These are phyloP conservation scores for Podospora fimiseda DNA, from an alignment of 495 filamentous ascomycete genomes.

Conservation along the genomic window DNA sequence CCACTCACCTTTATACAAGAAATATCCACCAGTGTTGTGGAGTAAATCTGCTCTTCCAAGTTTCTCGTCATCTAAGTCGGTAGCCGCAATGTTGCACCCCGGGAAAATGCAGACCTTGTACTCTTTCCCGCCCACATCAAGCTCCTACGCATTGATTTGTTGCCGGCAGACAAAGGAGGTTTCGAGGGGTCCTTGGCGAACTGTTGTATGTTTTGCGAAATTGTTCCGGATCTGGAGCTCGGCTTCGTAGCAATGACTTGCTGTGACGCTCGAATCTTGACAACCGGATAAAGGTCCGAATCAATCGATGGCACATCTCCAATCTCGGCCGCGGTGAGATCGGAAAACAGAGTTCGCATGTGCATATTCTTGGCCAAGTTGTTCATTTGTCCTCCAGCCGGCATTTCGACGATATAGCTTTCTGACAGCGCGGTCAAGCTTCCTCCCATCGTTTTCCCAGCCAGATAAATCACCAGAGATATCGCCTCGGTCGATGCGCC, in stretches of 20 bases:
- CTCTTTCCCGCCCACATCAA: conserved; percentile 70
- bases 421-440: conserved; percentile 67
- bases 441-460: conserved; percentile 57
- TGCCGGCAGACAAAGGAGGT: conserved; percentile 36
- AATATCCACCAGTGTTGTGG: too few species aligned
- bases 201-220: conserved; percentile 28
- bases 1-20: too few species aligned
- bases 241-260: conserved; percentile 43
- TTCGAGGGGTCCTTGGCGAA: conserved; percentile 35
- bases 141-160: conserved; percentile 65
- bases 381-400: conserved; percentile 60
- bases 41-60: too few species aligned
- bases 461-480: conserved; percentile 74
- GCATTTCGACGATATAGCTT: conserved; percentile 72
- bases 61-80: too few species aligned
- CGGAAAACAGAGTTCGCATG: conserved; percentile 80
- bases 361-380: conserved; percentile 52
- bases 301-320: conserved; percentile 64
- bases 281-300: conserved; percentile 72
- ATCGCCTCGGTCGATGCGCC: conserved; percentile 65
- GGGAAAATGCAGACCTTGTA: conserved; percentile 42
- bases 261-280: conserved; percentile 65
- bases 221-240: conserved; percentile 38
- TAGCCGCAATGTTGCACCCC: too few species aligned
- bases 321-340: conserved; percentile 74